Evolutionary conservation across 2,329 filamentous ascomycete genomes (phyloP), one percentile per base, ranked within the genome.

Genomic region (Alternaria sp.): DNA sequence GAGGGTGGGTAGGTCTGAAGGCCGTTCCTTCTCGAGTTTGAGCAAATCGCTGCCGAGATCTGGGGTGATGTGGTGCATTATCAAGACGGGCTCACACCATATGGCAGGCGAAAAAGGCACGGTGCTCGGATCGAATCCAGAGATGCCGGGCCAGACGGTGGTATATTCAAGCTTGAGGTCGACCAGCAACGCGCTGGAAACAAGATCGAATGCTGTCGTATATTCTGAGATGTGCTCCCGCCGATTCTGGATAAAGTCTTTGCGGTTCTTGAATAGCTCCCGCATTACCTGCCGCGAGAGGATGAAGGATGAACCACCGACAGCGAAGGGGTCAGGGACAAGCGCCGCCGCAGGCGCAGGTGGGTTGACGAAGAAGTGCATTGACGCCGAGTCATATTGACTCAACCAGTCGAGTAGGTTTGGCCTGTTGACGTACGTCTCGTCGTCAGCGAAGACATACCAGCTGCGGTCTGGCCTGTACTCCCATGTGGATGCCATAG

Each of bases 381-480:
- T 81, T 58, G 83, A 70, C 2, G 69, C 71, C 3, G 81, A 63
- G 67, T 87, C 81, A 61, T 84, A 81, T 23, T 80, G 75, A 17
- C 77, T 75, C 23, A 88, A 77, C 83, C 84, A 87, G 24, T 79
- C 73, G 14, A 86, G 67, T 39, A 87, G 64, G 31, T 84, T 85
- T 33, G 79, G 74, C 78, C 84, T 84, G 9, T 84, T 76, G 39
- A 86, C 71, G 62, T 85, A 87, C 0, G 84, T 86, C 67, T 88
- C 85, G 0, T 83, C 81, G 63, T 87, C 85, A 45, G 86, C 81
- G 69, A 88, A 88, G 54, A 86, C 76, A 60, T 81, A 88, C 85
- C 85, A 88, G 54, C 82, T 83, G 42, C 82, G 81, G 26, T 84
- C 73, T 2, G 81, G 81, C 36, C 74, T 66, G 50, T 76, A 67